Conservation (phyloP, 768 basidiomycete species). For the Trametopsis cervina region DNA sequence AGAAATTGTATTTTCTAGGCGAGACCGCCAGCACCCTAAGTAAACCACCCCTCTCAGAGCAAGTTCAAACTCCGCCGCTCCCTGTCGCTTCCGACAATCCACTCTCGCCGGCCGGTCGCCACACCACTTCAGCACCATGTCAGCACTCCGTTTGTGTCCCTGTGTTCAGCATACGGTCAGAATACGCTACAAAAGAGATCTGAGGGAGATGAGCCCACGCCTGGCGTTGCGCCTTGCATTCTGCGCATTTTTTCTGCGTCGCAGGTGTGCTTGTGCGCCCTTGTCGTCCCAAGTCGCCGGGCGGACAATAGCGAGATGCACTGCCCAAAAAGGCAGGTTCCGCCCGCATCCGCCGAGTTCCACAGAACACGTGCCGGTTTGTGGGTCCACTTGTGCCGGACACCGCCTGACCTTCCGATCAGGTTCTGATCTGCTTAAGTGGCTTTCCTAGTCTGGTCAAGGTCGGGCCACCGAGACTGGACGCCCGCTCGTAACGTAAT, state of each 20-base stretch:
- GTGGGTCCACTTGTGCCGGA: not conserved
- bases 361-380: not conserved
- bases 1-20: not conserved
- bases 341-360: not conserved
- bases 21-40: not conserved
- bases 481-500: no score
- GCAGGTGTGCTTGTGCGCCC: not conserved
- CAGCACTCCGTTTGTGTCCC: no score
- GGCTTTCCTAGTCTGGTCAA: not conserved
- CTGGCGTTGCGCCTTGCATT: not conserved
- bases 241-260: not conserved
- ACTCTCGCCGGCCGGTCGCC: not conserved
- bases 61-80: not conserved
- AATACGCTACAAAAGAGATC: no score
- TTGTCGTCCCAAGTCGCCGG: no score
- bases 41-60: not conserved
- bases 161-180: no score
- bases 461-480: not conserved
- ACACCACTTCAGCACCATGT: not conserved
- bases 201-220: no score
- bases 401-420: no score
- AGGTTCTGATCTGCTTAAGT: not conserved
- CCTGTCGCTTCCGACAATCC: not conserved
- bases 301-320: no score
- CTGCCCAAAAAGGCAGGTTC: not conserved